Evolutionary conservation across 208 protist genomes (phyloP).

Genomic region (Phytomonas francai): DNA sequence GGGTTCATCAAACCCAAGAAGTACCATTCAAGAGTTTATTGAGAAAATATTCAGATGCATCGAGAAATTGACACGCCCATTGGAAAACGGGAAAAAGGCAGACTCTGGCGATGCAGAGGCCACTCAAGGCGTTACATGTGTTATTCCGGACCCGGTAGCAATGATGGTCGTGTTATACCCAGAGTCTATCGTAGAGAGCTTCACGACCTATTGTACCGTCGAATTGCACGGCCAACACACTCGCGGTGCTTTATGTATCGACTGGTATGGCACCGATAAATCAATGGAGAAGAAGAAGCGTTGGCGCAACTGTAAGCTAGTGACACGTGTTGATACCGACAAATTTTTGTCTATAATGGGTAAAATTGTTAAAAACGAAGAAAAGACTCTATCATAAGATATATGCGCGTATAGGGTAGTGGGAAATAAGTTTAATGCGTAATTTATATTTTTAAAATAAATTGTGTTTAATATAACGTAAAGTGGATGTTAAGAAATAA

Average conservation of each 20-base stretch:
- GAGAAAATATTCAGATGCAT: constrained; percentile 64
- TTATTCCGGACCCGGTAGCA: constrained; percentile 75
- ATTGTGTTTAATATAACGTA: background rate
- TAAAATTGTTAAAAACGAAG: constrained; percentile 32
- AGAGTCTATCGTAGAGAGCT: constrained; percentile 41
- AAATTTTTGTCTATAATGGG: constrained; percentile 41
- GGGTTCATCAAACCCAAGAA: constrained; percentile 17
- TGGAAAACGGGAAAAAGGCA: constrained; percentile 47
- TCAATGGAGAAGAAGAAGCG: constrained; percentile 79
- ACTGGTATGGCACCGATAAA: constrained; percentile 84
- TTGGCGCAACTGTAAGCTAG: constrained; percentile 64
- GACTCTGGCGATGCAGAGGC: constrained; percentile 65
- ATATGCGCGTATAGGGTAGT: background rate
- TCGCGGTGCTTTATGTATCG: constrained; percentile 57
- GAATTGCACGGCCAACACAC: constrained; percentile 67
- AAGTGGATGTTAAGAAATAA: background rate
- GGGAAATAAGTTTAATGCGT: background rate
- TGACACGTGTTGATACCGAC: constrained; percentile 30
- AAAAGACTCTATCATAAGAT: background rate
- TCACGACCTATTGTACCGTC: constrained; percentile 63
- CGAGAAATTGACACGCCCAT: constrained; percentile 62
- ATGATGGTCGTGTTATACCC: constrained; percentile 52
- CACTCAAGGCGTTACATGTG: constrained; percentile 75
- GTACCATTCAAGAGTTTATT: constrained; percentile 55
- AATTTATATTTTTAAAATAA: background rate